Evolutionary conservation across 2,329 filamentous ascomycete species (phyloP).

Genomic region (Sporothrix humicola): DNA sequence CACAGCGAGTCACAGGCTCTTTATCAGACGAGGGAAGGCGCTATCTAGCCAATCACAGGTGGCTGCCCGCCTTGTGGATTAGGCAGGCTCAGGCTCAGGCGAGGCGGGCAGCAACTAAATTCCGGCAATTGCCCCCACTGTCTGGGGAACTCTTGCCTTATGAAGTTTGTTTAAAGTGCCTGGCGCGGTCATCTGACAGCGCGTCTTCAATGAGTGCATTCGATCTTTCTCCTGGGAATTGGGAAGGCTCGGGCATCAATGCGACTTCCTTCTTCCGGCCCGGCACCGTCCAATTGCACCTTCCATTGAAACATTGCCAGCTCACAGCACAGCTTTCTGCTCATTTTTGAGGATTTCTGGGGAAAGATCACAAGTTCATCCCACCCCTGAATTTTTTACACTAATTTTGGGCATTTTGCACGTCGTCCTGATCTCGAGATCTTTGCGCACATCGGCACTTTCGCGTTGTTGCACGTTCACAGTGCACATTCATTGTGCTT

Average conservation of each 20-base stretch:
- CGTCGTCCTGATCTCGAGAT: background rate
- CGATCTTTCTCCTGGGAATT: background rate
- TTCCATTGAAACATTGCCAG: slow-evolving; percentile 20
- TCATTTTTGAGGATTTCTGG: background rate
- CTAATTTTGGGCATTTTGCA: background rate
- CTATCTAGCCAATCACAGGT: slow-evolving; percentile 30
- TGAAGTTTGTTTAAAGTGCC: slow-evolving; percentile 8
- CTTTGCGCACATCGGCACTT: background rate
- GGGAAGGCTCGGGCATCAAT: slow-evolving; percentile 32
- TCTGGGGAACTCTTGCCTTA: slow-evolving; percentile 14
- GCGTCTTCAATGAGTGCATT: background rate
- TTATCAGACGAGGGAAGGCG: background rate
- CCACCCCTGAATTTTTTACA: background rate
- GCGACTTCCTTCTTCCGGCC: background rate
- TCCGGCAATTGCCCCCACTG: background rate
- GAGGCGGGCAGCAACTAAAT: too few relatives aligned
- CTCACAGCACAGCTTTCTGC: background rate
- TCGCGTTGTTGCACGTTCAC: background rate
- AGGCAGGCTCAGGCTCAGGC: background rate
- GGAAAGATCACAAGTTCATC: background rate
- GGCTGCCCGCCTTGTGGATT: slow-evolving; percentile 4
- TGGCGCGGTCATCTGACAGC: slow-evolving; percentile 27
- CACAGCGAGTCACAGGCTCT: slow-evolving; percentile 31
- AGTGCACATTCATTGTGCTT: background rate
- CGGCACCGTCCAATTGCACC: slow-evolving; percentile 4